Evolutionary conservation across 805 yeast species (phyloP).

Genomic region (Jamesozyma lodderae): DNA sequence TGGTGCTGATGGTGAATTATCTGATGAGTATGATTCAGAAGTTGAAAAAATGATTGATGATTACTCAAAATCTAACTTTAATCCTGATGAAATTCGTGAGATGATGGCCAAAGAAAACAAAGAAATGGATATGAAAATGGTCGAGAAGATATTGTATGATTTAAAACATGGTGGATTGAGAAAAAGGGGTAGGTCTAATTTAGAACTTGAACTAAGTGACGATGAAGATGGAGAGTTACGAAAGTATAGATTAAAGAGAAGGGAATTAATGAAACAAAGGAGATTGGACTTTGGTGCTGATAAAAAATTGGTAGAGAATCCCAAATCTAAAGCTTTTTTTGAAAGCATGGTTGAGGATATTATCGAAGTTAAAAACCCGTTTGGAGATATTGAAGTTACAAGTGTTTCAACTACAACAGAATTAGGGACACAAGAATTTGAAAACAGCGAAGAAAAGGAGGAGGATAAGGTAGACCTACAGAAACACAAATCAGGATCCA

Average conservation of each 20-base stretch:
- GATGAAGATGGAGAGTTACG: slow-evolving; percentile 49
- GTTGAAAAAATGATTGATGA: slow-evolving; percentile 75
- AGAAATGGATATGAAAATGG: slow-evolving; percentile 51
- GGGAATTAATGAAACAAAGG: slow-evolving; percentile 41
- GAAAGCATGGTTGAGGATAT: slow-evolving; percentile 48
- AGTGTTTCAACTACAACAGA: slow-evolving; percentile 1
- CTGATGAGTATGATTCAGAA: slow-evolving; percentile 55
- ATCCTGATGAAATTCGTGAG: slow-evolving; percentile 49
- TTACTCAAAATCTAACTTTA: slow-evolving; percentile 45
- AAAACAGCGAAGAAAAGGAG: slow-evolving; percentile 8
- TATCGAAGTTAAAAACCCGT: slow-evolving; percentile 25
- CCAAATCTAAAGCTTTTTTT: slow-evolving; percentile 58
- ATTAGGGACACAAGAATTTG: slow-evolving; percentile 16
- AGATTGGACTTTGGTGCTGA: slow-evolving; percentile 37
- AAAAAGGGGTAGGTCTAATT: slow-evolving; percentile 44
- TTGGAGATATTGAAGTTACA: slow-evolving; percentile 23
- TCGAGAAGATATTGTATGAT: slow-evolving; percentile 61
- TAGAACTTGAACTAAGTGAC: slow-evolving; percentile 60
- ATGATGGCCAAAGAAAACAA: slow-evolving; percentile 52
- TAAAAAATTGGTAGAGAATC: slow-evolving; percentile 39
- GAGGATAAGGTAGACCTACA: slow-evolving; percentile 7
- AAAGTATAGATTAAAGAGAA: slow-evolving; percentile 35
- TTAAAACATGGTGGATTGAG: slow-evolving; percentile 63
- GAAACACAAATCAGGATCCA: slow-evolving; percentile 22
- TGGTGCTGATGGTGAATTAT: slow-evolving; percentile 52